Percentiles rank a stretch among this genome's conserved stretches.
phyloP scores from a whole-genome alignment of 1,139 yeast genomes.

The Petasospora rhodanensis region DNA sequence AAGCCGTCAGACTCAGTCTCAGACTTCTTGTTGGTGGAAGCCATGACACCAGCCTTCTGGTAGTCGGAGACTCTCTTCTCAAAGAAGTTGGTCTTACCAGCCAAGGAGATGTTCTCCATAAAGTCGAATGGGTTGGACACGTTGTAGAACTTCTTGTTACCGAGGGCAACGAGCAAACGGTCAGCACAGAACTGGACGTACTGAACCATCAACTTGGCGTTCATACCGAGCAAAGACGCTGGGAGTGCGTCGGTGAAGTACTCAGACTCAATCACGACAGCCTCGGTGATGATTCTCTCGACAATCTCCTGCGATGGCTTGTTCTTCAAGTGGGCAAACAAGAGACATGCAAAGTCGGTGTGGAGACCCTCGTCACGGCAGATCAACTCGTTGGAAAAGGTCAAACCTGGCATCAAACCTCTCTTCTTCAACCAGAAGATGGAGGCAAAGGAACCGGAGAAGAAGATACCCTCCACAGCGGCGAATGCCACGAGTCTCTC shows the following conservation, averaged over 20 bases:
- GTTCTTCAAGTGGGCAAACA: constrained; percentile 87
- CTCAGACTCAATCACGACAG: constrained; percentile 90
- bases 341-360: constrained; percentile 95
- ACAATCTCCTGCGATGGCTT: constrained; percentile 79
- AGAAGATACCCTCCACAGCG: constrained; percentile 98
- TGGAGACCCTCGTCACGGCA: constrained; percentile 98
- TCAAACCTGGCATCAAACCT: constrained; percentile 97
- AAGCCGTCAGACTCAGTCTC: constrained; percentile 42
- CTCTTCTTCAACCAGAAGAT: constrained; percentile 97
- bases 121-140: constrained; percentile 94
- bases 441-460: constrained; percentile 96
- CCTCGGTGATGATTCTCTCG: constrained; percentile 86
- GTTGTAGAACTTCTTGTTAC: constrained; percentile 84
- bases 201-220: constrained; percentile 87
- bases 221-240: constrained; percentile 89
- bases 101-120: constrained; percentile 96
- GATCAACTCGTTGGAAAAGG: constrained; percentile 93
- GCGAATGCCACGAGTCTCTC: constrained; percentile 98
- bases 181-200: constrained; percentile 98
- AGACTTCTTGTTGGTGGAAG: constrained; percentile 36
- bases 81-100: constrained; percentile 98
- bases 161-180: constrained; percentile 82
- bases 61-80: constrained; percentile 99
- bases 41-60: constrained; percentile 99
- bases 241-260: constrained; percentile 94